Base-by-base conservation (phyloP, 495 filamentous ascomycete species). In the Neurospora tetraspora region DNA sequence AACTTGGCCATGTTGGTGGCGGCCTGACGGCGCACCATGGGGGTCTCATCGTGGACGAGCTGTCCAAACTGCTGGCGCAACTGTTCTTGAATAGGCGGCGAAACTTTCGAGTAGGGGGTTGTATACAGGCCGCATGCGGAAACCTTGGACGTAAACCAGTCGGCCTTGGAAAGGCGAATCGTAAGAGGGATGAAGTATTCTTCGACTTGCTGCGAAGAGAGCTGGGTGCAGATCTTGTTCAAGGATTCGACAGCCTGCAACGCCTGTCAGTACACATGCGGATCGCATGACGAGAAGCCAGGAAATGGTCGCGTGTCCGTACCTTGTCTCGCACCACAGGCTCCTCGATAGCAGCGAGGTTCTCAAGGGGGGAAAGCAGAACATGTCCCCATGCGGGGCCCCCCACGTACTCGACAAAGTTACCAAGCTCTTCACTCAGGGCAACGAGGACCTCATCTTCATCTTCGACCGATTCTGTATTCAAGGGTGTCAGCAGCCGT, bases 81-180 rank as follows among this genome's bases (percentile, higher is more conserved):
- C 72, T 87, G 90, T 83, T 97, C 93, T 81, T 98, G 96, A 74
- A 92, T 88, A n/a, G 89, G 84, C 16, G 90, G 87, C 18, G 92
- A 89, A 70, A 95, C 92, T 85, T 95, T 97, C 71, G 87, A 89
- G 87, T 99, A 99, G 73, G 96, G 95, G 61, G 90, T 87, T 76
- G 91, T 94, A 83, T 95, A 98, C 47, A 99, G 91, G 68, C 95
- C 96, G 74, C 96, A 96, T 9, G 94, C 96, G 16, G 96, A 99
- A 70, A 99, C 96, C 82, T 98, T 99, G 73, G 96, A 98, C 38
- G 96, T 99, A 80, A 99, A 99, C 96, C 96, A 99, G 85, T 99
- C 96, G 81, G 96, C 96, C 88, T 98, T 98, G 71, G 96, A 97
- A 70, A 99, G 91, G 76, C 96, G 92, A 77, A 97, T 88, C 70